phyloP scores from a whole-genome alignment of 2,329 filamentous ascomycete genomes.

The Colletotrichum neosansevieriae region DNA sequence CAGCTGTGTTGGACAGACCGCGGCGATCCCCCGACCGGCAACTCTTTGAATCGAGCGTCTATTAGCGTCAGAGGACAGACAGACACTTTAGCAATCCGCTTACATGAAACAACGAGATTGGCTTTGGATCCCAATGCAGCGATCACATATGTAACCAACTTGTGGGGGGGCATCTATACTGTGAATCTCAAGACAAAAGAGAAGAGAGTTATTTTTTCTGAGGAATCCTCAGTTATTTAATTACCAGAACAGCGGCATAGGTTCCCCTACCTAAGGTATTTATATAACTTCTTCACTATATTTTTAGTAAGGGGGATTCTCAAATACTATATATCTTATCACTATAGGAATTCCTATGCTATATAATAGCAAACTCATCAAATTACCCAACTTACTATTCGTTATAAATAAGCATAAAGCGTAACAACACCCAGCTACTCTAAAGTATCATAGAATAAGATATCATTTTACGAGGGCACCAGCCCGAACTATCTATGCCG shows the following conservation, averaged over 20 bases:
- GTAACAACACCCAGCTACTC: too few species aligned
- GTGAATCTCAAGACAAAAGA: constrained; percentile 1
- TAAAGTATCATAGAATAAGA: too few species aligned
- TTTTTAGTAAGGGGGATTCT: too few species aligned
- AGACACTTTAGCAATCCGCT: constrained; percentile 18
- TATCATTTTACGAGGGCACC: too few species aligned
- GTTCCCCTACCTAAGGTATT: too few species aligned
- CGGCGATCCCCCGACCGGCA: constrained; percentile 24
- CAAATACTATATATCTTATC: too few species aligned
- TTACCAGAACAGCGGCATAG: not conserved
- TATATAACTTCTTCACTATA: too few species aligned
- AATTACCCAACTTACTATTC: too few species aligned
- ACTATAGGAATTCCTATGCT: too few species aligned
- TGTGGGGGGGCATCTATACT: constrained; percentile 19
- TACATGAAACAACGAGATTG: constrained; percentile 20
- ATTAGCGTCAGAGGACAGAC: not conserved
- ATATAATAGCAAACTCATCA: too few species aligned
- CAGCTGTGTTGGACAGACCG: constrained; percentile 27
- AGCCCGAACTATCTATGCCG: too few species aligned
- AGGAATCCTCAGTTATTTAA: constrained; percentile 13
- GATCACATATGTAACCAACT: constrained; percentile 9
- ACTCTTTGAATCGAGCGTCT: constrained; percentile 13
- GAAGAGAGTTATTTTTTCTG: constrained; percentile 14
- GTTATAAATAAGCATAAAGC: too few species aligned
- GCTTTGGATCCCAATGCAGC: not conserved